Conservation (phyloP, 2,329 filamentous ascomycete species). For the Leptographium procerum region DNA sequence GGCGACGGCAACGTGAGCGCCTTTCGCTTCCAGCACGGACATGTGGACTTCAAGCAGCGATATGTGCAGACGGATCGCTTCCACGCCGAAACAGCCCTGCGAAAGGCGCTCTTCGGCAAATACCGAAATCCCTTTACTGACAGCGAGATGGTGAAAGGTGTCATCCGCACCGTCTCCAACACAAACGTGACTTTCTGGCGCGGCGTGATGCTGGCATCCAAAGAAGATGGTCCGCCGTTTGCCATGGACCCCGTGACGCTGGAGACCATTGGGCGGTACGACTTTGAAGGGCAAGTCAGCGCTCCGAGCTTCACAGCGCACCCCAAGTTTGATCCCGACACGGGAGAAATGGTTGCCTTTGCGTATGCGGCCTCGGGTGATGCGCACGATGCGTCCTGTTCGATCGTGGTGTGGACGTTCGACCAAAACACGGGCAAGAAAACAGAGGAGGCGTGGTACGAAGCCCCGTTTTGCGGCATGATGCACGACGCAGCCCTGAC, state of each 20-base stretch:
- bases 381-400: conserved; percentile 28
- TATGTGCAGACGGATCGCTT: conserved; percentile 30
- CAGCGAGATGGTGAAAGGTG: conserved; percentile 40
- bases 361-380: conserved; percentile 36
- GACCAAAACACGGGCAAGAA: conserved; percentile 27
- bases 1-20: conserved; percentile 28
- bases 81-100: conserved; percentile 17
- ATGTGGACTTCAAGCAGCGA: conserved; percentile 30
- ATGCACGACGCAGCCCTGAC: conserved; percentile 38
- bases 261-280: conserved; percentile 37
- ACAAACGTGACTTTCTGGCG: conserved; percentile 50
- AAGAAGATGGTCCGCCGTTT: conserved; percentile 42
- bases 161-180: conserved; percentile 45
- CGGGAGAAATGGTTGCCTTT: conserved; percentile 39
- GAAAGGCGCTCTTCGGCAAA: conserved; percentile 35
- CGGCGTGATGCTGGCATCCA: conserved; percentile 41
- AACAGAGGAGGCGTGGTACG: conserved; percentile 35
- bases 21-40: conserved; percentile 26
- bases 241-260: conserved; percentile 38
- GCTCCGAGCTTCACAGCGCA: conserved; percentile 39
- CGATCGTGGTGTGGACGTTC: conserved; percentile 36
- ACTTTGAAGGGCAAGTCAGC: conserved; percentile 38
- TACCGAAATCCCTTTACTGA: conserved; percentile 48
- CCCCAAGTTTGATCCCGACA: conserved; percentile 39
- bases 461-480: conserved; percentile 39